Evolutionary conservation across 2,329 filamentous ascomycete species (phyloP), one percentile per base, ranked within the genome.

Genomic region (Mycosphaerella sp.): DNA sequence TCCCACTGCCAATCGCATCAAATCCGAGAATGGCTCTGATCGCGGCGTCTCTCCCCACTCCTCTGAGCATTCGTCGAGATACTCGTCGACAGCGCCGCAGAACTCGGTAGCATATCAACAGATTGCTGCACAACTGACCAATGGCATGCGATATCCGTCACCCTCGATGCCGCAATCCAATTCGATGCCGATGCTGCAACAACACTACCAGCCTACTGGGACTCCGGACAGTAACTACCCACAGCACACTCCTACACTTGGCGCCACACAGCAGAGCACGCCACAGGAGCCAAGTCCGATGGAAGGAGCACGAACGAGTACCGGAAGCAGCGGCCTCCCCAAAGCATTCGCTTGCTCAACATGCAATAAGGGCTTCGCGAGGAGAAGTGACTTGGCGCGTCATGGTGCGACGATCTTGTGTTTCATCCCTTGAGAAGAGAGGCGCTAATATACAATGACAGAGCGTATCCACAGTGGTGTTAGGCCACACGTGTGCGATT

Each of bases 391-490:
- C 74, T 82, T 97, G 48, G 89, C 91, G 59, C 83, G 93, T 66
- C 93, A 98, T 74, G 92, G 92, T 96, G 82, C 71, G 86, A 57
- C 56, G 26, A 43, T 39, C 32, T 26, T 44, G 31, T 40, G 41
- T 55, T 54, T 54, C 48, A 49, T 54, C 44, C 47, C 45, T 55
- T 44, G 32, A 9, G 8, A 49, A 14, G 41, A 47, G 48, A n/a
- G 29, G 45, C 45, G 45, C 58, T 58, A 43, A 63, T 62, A 73
- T 66, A 12, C 51, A 36, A 43, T 23, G 40, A 29, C 61, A 96
- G 92, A 97, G 74, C 89, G 93, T 44, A 98, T 98, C 62, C 93
- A 98, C 73, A 95, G 84, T 57, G 92, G 92, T 44, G 80, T 91
- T 54, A 80, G 92, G 55, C 93, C 93, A 46, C 93, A 98, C 69